Percentiles rank a stretch among this genome's conserved stretches.
Conservation (phyloP, 345 rosid genomes). For the Salix caprea region DNA sequence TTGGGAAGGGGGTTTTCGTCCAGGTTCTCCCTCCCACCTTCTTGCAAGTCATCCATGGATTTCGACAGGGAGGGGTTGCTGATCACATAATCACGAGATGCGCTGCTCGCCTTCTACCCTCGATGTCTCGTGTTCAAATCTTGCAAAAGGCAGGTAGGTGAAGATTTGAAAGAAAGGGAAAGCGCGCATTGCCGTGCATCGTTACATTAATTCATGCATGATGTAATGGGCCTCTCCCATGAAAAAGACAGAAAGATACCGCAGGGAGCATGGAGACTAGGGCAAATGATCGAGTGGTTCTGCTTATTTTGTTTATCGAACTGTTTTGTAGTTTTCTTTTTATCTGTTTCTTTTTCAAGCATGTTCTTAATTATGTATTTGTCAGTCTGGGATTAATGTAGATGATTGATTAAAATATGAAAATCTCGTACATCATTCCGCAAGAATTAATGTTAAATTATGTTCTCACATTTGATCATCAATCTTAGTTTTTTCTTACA, state of each 20-base stretch:
- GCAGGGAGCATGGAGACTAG: neutral
- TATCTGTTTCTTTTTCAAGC: neutral
- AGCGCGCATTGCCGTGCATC: too few relatives aligned
- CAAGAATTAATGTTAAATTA: too few relatives aligned
- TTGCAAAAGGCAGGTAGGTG: neutral
- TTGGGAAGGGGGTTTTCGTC: slow-evolving; percentile 1
- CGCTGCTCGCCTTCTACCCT: neutral
- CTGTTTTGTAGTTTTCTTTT: neutral
- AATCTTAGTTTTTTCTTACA: too few relatives aligned
- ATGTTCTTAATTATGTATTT: neutral
- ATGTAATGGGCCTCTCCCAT: too few relatives aligned
- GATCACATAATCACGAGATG: neutral
- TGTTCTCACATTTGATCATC: too few relatives aligned
- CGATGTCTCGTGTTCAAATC: neutral
- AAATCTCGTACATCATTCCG: neutral
- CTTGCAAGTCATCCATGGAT: slow-evolving; percentile 3
- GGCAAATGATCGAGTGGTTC: neutral
- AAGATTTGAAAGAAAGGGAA: too few relatives aligned
- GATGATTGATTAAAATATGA: neutral
- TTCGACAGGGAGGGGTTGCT: neutral
- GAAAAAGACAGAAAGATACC: too few relatives aligned
- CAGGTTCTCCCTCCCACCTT: slow-evolving; percentile 5
- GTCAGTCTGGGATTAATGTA: too few relatives aligned
- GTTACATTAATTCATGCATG: too few relatives aligned
- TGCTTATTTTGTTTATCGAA: neutral